Evolutionary conservation across 331 rosid species (phyloP), one percentile per base, ranked within the genome.

Genomic region (Acacia pycnantha): DNA sequence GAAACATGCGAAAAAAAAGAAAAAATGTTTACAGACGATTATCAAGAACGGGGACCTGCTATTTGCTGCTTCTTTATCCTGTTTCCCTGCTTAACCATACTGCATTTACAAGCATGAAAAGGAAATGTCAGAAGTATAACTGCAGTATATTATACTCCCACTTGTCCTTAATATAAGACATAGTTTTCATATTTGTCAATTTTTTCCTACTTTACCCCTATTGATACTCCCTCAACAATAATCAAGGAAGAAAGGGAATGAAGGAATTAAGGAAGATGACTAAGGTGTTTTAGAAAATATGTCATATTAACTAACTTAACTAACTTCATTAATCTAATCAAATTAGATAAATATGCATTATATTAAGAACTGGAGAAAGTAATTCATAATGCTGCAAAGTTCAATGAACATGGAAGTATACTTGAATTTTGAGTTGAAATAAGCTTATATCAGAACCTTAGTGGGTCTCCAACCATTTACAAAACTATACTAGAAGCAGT

Each of bases 31-130:
- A 50, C 44, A 67, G 46, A 24, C 3, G 78, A 59, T 24, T 8
- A 62, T 91, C 91, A 95, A 64, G 98, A 86, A 77, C 98, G 94
- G 27, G 98, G 98, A 79, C 97, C 94, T 59, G 91, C 88, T 93
- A 95, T 90, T 83, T 93, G 98, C 88, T 89, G 92, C 96, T 92
- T 95, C 87, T 87, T 93, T 61, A 95, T 82, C 87, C 88, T 87
- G 79, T 85, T 86, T 18, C 91, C 96, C 1, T 89, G 76, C 82
- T 84, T 95, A 73, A 95, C 98, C 94, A 84, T 68, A 78, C 98
- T 95, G 94, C 82, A 86, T 47, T 80, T 29, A 41, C 3, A 58
- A 80, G 29, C 59, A 61, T 19, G 76, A 68, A 41, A 27, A 54
- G n/a, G 12, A 16, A 33, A 27, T 12, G 27, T 75, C 62, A 82